Base-by-base conservation (phyloP, 2,329 filamentous ascomycete genomes). In the Aulographum hederae region DNA sequence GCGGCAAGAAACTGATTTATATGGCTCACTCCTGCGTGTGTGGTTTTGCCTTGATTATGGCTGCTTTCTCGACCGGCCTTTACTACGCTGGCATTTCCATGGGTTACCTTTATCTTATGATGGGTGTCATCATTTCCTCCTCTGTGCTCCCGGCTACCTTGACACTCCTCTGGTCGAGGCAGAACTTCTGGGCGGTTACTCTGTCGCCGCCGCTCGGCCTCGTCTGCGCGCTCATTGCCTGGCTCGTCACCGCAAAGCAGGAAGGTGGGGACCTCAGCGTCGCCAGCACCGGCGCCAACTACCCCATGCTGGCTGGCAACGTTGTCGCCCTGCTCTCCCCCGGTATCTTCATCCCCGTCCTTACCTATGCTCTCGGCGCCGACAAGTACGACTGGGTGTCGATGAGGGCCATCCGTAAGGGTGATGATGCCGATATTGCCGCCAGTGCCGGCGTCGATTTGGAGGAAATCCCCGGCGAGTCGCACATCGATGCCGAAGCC, bases 61-160 rank as follows among this genome's bases (percentile, higher is more conserved):
- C 80, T 11, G 67, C 61, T 2, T 81, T 91, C 52, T 74, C 74
- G 1, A 79, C 80, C 0, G 81, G 78, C 0, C 66, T 89, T 0
- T 48, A 58, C 40, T 61, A 60, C 39, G 56, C 56, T 15, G 56
- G 21, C 21, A 25, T 25, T 37, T 76, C 70, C 8, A 89, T 93
- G 79, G 84, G 82, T 8, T 91, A 85, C 45, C 62, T 91, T 3
- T 91, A 91, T 46, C 60, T 92, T 2, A 69, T 92, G 47, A 93
- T 93, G 84, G 85, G 84, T 5, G 78, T 84, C 31, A 80, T 93
- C 44, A 89, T 93, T 46, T 82, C 76, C 0, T 71, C 78, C 0
- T 84, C 81, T 3, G 82, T 92, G 3, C 65, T 93, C 10, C 84
- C 85, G 0, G 79, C 81, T 0, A 76, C 80, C 0, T 58, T 92